Evolutionary conservation across 164 flowering plant species (phyloP).

Genomic region (Platanus orientalis): DNA sequence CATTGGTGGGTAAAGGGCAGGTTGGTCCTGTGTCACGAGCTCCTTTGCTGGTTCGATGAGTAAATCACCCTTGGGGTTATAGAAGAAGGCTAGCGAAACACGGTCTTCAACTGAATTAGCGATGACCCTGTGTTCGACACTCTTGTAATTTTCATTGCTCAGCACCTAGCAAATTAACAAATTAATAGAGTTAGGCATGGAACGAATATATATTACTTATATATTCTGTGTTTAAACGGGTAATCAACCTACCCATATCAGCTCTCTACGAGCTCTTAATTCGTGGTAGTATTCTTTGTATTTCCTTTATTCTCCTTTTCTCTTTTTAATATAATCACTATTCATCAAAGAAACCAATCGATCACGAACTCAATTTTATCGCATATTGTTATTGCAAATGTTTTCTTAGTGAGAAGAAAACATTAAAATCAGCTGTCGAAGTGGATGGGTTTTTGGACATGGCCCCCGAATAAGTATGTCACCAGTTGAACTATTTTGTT

Average conservation of each 20-base stretch:
- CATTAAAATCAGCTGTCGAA: too few species aligned
- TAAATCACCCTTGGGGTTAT: constrained; percentile 64
- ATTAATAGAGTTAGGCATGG: not conserved
- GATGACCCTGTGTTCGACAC: constrained; percentile 72
- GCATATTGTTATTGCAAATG: too few species aligned
- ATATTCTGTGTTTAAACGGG: not conserved
- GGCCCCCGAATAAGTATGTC: too few species aligned
- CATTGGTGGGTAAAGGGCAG: constrained; percentile 50
- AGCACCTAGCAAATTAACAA: constrained; percentile 33
- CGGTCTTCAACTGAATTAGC: constrained; percentile 54
- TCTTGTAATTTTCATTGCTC: constrained; percentile 70
- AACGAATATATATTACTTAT: not conserved
- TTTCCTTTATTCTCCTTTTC: too few species aligned
- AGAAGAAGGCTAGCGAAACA: constrained; percentile 69
- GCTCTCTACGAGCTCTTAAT: too few species aligned
- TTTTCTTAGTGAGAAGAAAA: too few species aligned
- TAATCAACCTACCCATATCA: too few species aligned
- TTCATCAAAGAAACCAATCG: too few species aligned
- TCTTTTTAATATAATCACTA: too few species aligned
- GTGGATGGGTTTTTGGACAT: too few species aligned
- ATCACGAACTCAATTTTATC: not conserved
- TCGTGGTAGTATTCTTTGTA: too few species aligned
- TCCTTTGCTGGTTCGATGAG: constrained; percentile 45
- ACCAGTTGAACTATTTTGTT: too few species aligned
- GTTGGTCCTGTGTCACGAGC: constrained; percentile 40